Evolutionary conservation across 2,329 filamentous ascomycete genomes (phyloP).

Genomic region (Fusarium illudens): DNA sequence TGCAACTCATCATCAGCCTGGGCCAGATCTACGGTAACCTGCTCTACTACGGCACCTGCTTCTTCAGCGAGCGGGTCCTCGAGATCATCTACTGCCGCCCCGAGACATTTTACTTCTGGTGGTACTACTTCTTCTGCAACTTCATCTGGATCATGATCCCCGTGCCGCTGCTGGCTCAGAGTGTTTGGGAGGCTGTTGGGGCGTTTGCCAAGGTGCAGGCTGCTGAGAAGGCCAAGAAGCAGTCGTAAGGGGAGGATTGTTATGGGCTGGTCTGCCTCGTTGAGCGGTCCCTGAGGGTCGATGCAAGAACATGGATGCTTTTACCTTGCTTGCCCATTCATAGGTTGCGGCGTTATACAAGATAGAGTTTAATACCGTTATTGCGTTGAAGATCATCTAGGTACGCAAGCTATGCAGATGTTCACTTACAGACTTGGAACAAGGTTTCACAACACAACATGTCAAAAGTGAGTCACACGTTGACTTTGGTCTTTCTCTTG

Average conservation of each 20-base stretch:
- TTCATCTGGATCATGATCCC: slow-evolving; percentile 64
- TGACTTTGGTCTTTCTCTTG: background rate
- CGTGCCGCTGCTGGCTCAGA: slow-evolving; percentile 43
- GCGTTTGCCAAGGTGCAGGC: slow-evolving; percentile 44
- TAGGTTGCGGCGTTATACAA: no score
- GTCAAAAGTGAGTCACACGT: background rate
- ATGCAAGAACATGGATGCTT: no score
- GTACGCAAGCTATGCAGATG: no score
- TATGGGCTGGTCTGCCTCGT: no score
- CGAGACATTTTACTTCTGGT: slow-evolving; percentile 61
- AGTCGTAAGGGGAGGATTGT: slow-evolving; percentile 15
- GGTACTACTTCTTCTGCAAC: slow-evolving; percentile 62
- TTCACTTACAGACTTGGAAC: background rate
- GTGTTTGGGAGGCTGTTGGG: slow-evolving; percentile 36
- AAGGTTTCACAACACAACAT: background rate
- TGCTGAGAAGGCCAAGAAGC: slow-evolving; percentile 39
- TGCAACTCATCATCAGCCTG: slow-evolving; percentile 57
- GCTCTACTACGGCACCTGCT: slow-evolving; percentile 60
- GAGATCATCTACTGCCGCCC: slow-evolving; percentile 58
- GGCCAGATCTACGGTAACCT: slow-evolving; percentile 62
- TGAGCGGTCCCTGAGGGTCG: no score
- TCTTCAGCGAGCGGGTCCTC: slow-evolving; percentile 52
- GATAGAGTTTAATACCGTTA: no score
- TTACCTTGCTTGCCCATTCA: no score
- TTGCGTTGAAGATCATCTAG: no score